Conservation (phyloP, 345 rosid genomes). For the Rhizophora apiculata region DNA sequence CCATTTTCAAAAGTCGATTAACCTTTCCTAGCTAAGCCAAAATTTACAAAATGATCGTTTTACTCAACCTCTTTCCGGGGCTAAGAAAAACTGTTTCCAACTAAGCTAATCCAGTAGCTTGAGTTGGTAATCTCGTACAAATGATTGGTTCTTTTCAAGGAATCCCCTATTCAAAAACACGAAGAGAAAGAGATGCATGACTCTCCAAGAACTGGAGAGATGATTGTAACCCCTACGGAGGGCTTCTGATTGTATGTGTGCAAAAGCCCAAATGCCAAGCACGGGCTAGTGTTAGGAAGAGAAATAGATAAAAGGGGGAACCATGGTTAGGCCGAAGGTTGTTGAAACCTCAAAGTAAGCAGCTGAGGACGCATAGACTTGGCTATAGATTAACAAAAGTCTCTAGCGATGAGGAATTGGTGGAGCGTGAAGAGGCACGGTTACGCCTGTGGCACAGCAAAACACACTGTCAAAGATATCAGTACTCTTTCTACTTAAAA, state of each 20-base stretch:
- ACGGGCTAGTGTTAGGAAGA: constrained; percentile 39
- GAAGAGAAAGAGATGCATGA: constrained; percentile 25
- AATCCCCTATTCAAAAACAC: constrained; percentile 38
- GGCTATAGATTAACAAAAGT: constrained; percentile 13
- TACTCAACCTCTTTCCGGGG: constrained; percentile 24
- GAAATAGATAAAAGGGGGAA: constrained; percentile 37
- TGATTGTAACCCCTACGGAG: constrained; percentile 50
- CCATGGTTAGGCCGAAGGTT: constrained; percentile 89
- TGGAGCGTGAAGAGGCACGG: constrained; percentile 50
- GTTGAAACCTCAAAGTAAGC: constrained; percentile 39
- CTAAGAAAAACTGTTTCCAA: constrained; percentile 22
- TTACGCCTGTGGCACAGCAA: constrained; percentile 99
- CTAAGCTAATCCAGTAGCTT: constrained; percentile 44
- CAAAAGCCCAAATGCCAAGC: constrained; percentile 44
- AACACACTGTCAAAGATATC: constrained; percentile 88
- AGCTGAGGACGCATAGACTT: constrained; percentile 19
- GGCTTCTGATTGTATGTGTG: constrained; percentile 38
- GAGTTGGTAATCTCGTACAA: constrained; percentile 27
- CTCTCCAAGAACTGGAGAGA: constrained; percentile 31
- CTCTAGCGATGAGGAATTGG: constrained; percentile 66
- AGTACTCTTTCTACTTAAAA: constrained; percentile 27
- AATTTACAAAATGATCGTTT: constrained; percentile 33
- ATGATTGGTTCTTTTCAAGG: constrained; percentile 40
- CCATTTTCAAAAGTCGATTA: constrained; percentile 44
- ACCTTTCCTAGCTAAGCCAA: constrained; percentile 69